These are phyloP conservation scores for Hemileccinum impolitum DNA, from an alignment of 768 basidiomycete species.

Conservation along the genomic window DNA sequence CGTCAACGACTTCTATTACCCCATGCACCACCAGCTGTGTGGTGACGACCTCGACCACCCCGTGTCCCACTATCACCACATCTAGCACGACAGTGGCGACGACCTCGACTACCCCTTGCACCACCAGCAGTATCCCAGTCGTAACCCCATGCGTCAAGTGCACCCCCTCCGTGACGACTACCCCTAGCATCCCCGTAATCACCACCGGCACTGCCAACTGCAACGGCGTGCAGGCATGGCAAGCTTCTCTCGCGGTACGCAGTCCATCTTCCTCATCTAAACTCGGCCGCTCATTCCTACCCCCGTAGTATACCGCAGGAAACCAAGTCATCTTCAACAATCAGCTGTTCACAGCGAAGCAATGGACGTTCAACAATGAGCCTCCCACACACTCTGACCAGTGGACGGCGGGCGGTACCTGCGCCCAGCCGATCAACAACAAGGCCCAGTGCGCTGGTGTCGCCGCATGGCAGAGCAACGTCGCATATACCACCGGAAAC, in stretches of 20 bases:
- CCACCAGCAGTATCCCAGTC: too few species aligned
- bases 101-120: too few species aligned
- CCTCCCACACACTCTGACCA: constrained; percentile 15
- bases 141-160: too few species aligned
- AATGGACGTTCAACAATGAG: constrained; percentile 25
- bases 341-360: constrained; percentile 22
- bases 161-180: too few species aligned
- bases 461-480: constrained; percentile 10
- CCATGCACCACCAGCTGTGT: too few species aligned
- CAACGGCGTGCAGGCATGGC: constrained; percentile 22
- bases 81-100: too few species aligned
- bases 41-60: too few species aligned
- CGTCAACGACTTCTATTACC: too few species aligned
- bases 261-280: accelerated
- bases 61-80: too few species aligned
- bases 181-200: background rate
- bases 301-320: constrained; percentile 28
- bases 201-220: constrained; percentile 5
- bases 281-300: background rate
- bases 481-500: constrained; percentile 18
- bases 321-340: constrained; percentile 18
- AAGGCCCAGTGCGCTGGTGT: constrained; percentile 21
- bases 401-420: constrained; percentile 11
- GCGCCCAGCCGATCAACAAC: constrained; percentile 23
- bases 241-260: constrained; percentile 20